These are phyloP conservation scores for Venturia nashicola DNA, from an alignment of 2,329 filamentous ascomycete species.

Conservation along the genomic window DNA sequence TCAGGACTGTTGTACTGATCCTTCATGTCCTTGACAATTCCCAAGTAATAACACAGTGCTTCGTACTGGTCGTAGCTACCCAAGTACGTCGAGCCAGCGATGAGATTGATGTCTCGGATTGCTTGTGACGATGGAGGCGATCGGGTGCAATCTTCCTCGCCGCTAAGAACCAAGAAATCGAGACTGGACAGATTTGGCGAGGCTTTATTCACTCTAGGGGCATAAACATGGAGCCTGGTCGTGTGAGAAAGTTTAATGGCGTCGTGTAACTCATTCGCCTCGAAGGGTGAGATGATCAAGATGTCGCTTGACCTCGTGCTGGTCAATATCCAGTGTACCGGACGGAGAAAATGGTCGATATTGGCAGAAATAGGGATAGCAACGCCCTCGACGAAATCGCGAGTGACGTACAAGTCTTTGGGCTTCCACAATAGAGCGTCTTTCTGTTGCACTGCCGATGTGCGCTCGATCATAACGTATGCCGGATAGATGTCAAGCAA, in stretches of 20 bases:
- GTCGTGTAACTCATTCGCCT: slow-evolving; percentile 41
- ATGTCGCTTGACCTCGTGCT: slow-evolving; percentile 17
- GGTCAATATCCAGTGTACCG: slow-evolving; percentile 43
- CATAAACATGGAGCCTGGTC: slow-evolving; percentile 40
- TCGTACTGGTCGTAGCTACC: slow-evolving; percentile 41
- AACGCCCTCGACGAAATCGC: slow-evolving; percentile 40
- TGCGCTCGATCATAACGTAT: slow-evolving; percentile 23
- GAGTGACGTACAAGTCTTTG: slow-evolving; percentile 31
- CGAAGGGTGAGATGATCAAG: slow-evolving; percentile 49
- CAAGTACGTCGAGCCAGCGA: slow-evolving; percentile 57
- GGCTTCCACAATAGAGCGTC: slow-evolving; percentile 15
- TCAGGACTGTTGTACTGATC: no score
- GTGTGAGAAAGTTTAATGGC: slow-evolving; percentile 22
- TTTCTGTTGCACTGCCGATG: slow-evolving; percentile 28
- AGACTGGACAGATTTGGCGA: slow-evolving; percentile 32
- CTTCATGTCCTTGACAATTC: slow-evolving; percentile 23
- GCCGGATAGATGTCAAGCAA: slow-evolving; percentile 29
- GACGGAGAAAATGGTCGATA: slow-evolving; percentile 38
- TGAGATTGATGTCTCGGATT: slow-evolving; percentile 46
- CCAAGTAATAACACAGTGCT: slow-evolving; percentile 38
- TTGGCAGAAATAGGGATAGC: slow-evolving; percentile 7
- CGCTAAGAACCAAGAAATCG: slow-evolving; percentile 30
- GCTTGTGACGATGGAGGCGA: slow-evolving; percentile 17
- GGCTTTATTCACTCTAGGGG: slow-evolving; percentile 31
- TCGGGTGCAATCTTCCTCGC: slow-evolving; percentile 7